phyloP scores from a whole-genome alignment of 208 protist genomes.

The Polymyxa betae region DNA sequence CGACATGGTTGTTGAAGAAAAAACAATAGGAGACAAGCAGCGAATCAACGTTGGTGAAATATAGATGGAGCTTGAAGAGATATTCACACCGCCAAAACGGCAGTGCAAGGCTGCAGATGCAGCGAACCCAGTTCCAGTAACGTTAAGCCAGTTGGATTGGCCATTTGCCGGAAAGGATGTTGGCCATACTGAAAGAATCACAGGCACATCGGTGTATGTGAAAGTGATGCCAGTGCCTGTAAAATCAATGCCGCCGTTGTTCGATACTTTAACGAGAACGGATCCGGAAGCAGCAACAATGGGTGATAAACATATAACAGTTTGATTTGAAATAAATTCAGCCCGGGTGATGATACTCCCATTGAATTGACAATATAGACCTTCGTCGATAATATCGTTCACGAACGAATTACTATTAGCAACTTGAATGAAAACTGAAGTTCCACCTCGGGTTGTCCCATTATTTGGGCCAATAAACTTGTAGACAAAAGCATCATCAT shows the following conservation, averaged over 20 bases:
- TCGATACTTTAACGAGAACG: not conserved
- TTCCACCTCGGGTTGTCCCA: slow-evolving; percentile 8
- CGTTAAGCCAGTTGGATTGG: not conserved
- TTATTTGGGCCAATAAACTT: not conserved
- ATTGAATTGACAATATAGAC: not conserved
- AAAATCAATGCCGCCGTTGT: slow-evolving; percentile 17
- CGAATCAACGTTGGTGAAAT: not conserved
- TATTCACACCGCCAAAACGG: not conserved
- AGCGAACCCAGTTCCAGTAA: not conserved
- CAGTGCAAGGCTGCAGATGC: not conserved
- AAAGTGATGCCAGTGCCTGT: slow-evolving; percentile 15
- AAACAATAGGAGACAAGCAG: not conserved
- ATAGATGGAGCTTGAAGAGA: not conserved
- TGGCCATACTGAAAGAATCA: not conserved
- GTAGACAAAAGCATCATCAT: not conserved
- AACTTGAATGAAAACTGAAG: not conserved
- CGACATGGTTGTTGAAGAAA: not conserved
- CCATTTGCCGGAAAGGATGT: not conserved
- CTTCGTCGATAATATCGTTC: not conserved
- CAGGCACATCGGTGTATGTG: not conserved
- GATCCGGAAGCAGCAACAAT: not conserved
- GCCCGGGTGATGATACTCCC: not conserved
- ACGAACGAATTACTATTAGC: not conserved
- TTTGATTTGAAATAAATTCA: not conserved
- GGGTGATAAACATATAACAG: not conserved